Percentiles rank a stretch among this genome's conserved stretches.
Conservation (phyloP, 1,284 basidiomycete genomes). For the Ganoderma boninense region DNA sequence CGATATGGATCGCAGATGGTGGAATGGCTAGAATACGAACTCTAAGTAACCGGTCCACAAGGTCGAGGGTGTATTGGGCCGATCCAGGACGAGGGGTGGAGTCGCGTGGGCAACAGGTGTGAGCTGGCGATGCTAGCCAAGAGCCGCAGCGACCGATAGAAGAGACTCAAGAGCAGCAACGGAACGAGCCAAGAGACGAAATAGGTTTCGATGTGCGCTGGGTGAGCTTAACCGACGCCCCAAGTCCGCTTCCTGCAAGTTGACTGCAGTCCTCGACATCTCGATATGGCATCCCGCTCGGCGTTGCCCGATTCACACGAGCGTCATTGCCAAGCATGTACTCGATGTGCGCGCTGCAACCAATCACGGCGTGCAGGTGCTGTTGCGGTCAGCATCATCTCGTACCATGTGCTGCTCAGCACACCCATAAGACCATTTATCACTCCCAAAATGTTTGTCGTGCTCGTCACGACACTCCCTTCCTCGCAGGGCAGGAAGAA, state of each 20-base stretch:
- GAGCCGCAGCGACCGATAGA: background rate
- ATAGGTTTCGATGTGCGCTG: background rate
- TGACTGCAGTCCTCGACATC: background rate
- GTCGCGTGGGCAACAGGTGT: background rate
- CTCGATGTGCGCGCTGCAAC: conserved; percentile 14
- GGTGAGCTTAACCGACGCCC: background rate
- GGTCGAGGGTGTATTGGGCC: background rate
- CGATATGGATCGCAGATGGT: conserved; percentile 17
- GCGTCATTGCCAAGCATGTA: background rate
- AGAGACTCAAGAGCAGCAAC: conserved; percentile 11
- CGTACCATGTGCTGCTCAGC: conserved; percentile 24
- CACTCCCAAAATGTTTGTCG: conserved; percentile 6
- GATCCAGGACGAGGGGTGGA: background rate
- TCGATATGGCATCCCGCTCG: background rate
- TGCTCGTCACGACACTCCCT: background rate
- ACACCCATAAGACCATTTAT: conserved; percentile 6
- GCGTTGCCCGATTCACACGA: background rate
- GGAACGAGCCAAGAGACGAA: conserved; percentile 2
- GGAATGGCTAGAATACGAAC: conserved; percentile 10
- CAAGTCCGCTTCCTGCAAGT: background rate
- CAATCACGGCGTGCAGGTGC: conserved; percentile 20
- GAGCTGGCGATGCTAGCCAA: conserved; percentile 10
- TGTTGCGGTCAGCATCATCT: conserved; percentile 15
- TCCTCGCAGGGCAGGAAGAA: background rate
- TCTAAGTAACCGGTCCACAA: background rate